phyloP scores from a whole-genome alignment of 306 rosid species.

The Hippophae rhamnoides region DNA sequence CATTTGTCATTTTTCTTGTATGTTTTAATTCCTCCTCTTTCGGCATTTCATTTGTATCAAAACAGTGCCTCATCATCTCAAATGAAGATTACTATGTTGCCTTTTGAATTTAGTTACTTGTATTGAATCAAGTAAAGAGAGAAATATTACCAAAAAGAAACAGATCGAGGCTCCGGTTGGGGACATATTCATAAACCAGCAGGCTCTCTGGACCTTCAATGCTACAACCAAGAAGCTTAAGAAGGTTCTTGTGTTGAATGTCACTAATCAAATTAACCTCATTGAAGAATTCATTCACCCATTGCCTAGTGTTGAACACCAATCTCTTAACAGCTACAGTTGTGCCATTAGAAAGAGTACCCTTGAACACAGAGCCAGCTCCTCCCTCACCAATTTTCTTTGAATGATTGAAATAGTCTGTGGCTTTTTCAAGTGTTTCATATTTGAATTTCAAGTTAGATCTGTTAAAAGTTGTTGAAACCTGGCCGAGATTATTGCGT shows the following conservation, averaged over 20 bases:
- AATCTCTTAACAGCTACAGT: conserved; percentile 82
- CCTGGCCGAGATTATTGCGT: conserved; percentile 21
- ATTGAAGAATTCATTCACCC: conserved; percentile 94
- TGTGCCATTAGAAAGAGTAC: conserved; percentile 49
- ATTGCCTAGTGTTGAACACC: conserved; percentile 71
- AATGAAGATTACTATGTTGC: background rate
- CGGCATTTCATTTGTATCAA: background rate
- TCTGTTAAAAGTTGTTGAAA: conserved; percentile 33
- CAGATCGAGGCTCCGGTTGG: conserved; percentile 64
- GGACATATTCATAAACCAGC: conserved; percentile 65
- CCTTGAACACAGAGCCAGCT: conserved; percentile 76
- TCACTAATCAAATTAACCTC: conserved; percentile 76
- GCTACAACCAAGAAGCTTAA: conserved; percentile 77
- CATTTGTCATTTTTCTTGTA: too few relatives aligned
- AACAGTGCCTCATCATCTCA: background rate
- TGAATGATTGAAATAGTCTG: conserved; percentile 57
- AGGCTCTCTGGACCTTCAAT: conserved; percentile 97
- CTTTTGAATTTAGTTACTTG: background rate
- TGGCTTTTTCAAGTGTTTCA: conserved; percentile 73
- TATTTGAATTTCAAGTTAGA: conserved; percentile 61
- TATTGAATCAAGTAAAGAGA: conserved; percentile 2
- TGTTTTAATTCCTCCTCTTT: background rate
- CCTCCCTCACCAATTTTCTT: conserved; percentile 83
- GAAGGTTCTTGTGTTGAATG: conserved; percentile 74
- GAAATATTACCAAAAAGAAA: conserved; percentile 55